Evolutionary conservation across 805 yeast genomes (phyloP).

Genomic region (Spathaspora sp.): DNA sequence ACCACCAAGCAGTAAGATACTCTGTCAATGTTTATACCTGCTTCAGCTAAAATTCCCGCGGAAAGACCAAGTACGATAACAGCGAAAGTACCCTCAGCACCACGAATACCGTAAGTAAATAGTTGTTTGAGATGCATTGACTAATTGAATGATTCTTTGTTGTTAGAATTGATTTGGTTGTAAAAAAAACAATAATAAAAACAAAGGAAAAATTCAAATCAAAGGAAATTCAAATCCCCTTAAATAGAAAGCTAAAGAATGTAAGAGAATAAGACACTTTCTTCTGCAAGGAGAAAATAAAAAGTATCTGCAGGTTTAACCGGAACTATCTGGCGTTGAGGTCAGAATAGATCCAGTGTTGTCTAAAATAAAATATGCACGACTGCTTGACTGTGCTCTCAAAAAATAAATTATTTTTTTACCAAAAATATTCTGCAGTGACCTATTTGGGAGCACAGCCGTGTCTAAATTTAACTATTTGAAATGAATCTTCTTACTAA

Average conservation of each 20-base stretch:
- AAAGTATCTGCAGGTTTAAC: not conserved
- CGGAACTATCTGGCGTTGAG: not conserved
- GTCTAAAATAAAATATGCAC: not conserved
- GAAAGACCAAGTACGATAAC: constrained; percentile 5
- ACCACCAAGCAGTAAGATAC: constrained; percentile 5
- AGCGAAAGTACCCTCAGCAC: constrained; percentile 4
- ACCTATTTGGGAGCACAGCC: not conserved
- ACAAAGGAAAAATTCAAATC: too few relatives aligned
- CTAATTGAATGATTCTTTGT: not conserved
- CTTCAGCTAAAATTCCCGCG: constrained; percentile 5
- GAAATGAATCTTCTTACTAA: not conserved
- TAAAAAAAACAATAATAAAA: not conserved
- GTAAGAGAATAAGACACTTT: not conserved
- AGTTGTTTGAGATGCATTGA: constrained; percentile 44
- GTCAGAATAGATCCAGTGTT: not conserved
- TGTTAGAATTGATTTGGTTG: not conserved
- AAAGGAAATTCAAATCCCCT: not conserved
- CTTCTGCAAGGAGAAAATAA: too few relatives aligned
- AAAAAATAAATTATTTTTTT: too few relatives aligned
- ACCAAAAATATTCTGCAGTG: not conserved
- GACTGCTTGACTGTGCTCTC: not conserved
- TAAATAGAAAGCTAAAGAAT: not conserved
- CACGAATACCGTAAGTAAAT: constrained; percentile 34
- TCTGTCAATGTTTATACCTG: constrained; percentile 3
- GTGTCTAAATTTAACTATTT: not conserved